phyloP scores from a whole-genome alignment of 148 eudicot genomes.

The Pouteria glomerata region DNA sequence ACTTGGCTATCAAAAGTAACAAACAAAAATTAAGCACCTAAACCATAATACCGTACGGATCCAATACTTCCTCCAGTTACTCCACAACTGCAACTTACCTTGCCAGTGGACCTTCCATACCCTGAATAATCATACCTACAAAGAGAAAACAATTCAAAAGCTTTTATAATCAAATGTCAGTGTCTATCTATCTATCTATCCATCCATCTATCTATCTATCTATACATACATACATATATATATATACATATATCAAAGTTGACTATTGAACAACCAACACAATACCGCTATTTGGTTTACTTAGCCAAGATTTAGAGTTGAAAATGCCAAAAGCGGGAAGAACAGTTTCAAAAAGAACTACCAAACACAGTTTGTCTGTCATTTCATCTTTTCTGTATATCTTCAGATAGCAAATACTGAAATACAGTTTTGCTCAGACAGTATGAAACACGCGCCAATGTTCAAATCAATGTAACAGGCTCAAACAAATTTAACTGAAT shows the following conservation, averaged over 20 bases:
- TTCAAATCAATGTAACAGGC: too few relatives aligned
- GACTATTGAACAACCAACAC: neutral
- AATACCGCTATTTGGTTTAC: neutral
- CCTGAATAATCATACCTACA: conserved; percentile 95
- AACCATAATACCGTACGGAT: neutral
- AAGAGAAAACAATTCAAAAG: conserved; percentile 11
- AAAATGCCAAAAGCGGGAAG: neutral
- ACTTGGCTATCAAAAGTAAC: conserved; percentile 53
- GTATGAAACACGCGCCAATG: too few relatives aligned
- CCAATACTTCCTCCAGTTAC: neutral
- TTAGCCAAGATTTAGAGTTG: neutral
- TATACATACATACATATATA: neutral
- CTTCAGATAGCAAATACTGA: too few relatives aligned
- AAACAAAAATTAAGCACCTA: conserved; percentile 2
- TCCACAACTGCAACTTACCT: conserved; percentile 38
- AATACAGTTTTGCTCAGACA: too few relatives aligned
- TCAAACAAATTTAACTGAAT: too few relatives aligned
- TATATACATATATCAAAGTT: neutral
- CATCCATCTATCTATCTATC: neutral
- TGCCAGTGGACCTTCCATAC: conserved; percentile 85
- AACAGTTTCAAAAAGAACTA: too few relatives aligned
- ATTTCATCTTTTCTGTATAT: too few relatives aligned
- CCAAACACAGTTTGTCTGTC: too few relatives aligned
- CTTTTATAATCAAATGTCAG: conserved; percentile 4
- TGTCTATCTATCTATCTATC: neutral